These are phyloP conservation scores for Thelephora terrestris DNA, from an alignment of 1,284 basidiomycete genomes.

Conservation along the genomic window DNA sequence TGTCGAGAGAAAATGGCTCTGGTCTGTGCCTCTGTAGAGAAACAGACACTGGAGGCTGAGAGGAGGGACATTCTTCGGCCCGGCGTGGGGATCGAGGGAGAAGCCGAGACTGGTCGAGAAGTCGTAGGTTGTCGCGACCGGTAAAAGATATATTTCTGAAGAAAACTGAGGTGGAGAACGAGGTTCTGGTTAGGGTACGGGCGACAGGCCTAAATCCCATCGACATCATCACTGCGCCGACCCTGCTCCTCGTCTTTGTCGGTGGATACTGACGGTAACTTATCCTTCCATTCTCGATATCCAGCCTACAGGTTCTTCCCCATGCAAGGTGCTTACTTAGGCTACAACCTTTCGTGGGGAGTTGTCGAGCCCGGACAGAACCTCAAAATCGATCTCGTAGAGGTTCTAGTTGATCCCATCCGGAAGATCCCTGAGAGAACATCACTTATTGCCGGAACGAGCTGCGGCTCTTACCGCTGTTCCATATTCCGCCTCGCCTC, in stretches of 20 bases:
- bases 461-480: slow-evolving; percentile 31
- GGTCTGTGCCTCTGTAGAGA: too few species aligned
- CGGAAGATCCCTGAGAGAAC: slow-evolving; percentile 23
- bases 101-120: too few species aligned
- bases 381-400: slow-evolving; percentile 15
- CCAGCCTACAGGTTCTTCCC: not conserved
- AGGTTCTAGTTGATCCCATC: slow-evolving; percentile 19
- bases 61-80: too few species aligned
- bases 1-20: too few species aligned
- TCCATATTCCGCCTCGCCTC: slow-evolving; percentile 12
- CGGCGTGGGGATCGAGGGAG: too few species aligned
- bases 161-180: slow-evolving; percentile 8
- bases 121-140: too few species aligned
- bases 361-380: slow-evolving; percentile 16
- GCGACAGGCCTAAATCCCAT: slow-evolving; percentile 16
- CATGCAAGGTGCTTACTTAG: slow-evolving; percentile 11
- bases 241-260: slow-evolving; percentile 17
- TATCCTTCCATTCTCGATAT: not conserved
- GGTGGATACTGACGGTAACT: not conserved
- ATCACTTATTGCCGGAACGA: slow-evolving; percentile 21
- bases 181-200: slow-evolving; percentile 15
- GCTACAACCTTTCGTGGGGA: slow-evolving; percentile 15
- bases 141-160: slow-evolving; percentile 4
- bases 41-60: too few species aligned
- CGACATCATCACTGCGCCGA: slow-evolving; percentile 12